Percentiles rank a stretch among this genome's conserved stretches.
Conservation (phyloP, 176 grass and related monocot species). For the Phoenix dactylifera region DNA sequence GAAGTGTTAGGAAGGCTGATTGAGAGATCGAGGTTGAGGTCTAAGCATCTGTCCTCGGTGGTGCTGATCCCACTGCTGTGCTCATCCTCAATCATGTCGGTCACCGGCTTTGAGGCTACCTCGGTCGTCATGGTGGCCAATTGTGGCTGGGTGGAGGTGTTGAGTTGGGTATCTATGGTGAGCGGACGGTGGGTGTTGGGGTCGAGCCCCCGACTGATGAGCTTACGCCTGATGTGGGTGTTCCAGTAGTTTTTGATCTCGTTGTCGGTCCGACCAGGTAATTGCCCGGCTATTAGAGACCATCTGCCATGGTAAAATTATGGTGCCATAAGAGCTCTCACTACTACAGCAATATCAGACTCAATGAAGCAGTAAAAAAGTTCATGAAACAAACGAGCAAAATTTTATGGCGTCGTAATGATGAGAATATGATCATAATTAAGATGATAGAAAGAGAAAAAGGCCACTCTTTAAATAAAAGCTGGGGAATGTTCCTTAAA, state of each 20-base stretch:
- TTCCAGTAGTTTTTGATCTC: conserved; percentile 99
- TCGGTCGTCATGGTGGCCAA: not conserved
- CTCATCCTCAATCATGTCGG: not conserved
- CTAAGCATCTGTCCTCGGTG: not conserved
- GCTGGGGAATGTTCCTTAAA: not conserved
- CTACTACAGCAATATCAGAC: too few relatives aligned
- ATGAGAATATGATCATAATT: too few relatives aligned
- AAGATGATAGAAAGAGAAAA: not conserved
- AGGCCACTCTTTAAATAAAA: not conserved
- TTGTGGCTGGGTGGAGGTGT: not conserved
- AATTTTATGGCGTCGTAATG: too few relatives aligned
- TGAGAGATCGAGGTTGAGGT: conserved; percentile 12
- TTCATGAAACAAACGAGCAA: too few relatives aligned
- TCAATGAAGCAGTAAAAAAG: too few relatives aligned
- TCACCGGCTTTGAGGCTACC: not conserved
- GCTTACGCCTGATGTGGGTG: conserved; percentile 82
- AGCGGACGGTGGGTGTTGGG: conserved; percentile 48
- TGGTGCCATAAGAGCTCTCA: too few relatives aligned
- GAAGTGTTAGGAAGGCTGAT: not conserved
- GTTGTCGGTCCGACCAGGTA: conserved; percentile 81
- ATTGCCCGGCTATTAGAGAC: conserved; percentile 63
- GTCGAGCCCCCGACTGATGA: conserved; percentile 52
- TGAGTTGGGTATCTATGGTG: not conserved
- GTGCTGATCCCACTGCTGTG: not conserved
- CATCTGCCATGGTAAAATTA: conserved; percentile 27